A percentile compares a stretch with the other conserved stretches of the same genome.
Evolutionary conservation across 331 rosid genomes (phyloP).

Genomic region (Erythrophleum ivorense): DNA sequence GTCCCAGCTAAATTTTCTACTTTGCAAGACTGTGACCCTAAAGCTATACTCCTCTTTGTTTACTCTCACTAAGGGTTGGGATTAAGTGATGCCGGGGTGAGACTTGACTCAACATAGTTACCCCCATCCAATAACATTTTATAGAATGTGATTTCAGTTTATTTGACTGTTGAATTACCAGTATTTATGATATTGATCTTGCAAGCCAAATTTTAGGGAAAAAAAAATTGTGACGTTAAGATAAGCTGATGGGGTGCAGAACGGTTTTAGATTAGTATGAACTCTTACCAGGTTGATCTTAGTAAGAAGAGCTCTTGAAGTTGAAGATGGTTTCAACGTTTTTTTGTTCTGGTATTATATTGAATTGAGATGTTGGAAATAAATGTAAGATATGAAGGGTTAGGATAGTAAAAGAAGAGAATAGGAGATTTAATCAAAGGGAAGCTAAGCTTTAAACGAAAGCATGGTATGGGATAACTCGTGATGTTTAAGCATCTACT

Average conservation of each 20-base stretch:
- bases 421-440: not conserved
- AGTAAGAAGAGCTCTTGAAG: not conserved
- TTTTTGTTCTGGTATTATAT: not conserved
- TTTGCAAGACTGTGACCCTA: not conserved
- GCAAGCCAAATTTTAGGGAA: conserved; percentile 19
- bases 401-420: not conserved
- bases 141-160: not conserved
- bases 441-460: not conserved
- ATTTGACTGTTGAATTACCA: conserved; percentile 19
- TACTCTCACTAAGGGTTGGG: not conserved
- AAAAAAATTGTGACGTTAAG: not conserved
- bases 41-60: not conserved
- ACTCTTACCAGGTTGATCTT: not conserved
- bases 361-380: not conserved
- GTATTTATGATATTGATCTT: conserved; percentile 29
- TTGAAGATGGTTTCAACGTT: not conserved
- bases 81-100: not conserved
- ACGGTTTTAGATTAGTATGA: not conserved
- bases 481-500: too few relatives aligned
- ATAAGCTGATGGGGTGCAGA: not conserved
- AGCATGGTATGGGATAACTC: not conserved
- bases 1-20: conserved; percentile 5
- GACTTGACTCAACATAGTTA: conserved; percentile 9
- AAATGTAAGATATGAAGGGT: not conserved
- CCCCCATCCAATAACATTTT: conserved; percentile 7